A percentile compares a stretch with the other conserved stretches of the same genome.
phyloP scores from a whole-genome alignment of 768 basidiomycete species.

The Lactifluus volemus region DNA sequence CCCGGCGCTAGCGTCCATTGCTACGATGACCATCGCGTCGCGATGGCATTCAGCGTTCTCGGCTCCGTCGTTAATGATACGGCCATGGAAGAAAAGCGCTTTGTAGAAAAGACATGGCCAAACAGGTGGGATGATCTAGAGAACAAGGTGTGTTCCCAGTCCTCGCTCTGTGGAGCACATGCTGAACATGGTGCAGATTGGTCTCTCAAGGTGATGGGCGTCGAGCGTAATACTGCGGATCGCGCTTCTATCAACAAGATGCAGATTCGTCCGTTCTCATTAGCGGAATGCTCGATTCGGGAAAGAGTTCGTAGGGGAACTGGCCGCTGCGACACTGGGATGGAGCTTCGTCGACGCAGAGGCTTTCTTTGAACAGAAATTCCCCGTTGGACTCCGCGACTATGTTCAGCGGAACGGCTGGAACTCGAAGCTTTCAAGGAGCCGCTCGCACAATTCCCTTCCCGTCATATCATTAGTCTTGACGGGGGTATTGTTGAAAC shows the following conservation, averaged over 20 bases:
- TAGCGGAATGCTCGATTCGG: slow-evolving; percentile 95
- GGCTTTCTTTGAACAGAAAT: slow-evolving; percentile 56
- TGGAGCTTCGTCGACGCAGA: slow-evolving; percentile 86
- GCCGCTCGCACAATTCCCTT: slow-evolving; percentile 46
- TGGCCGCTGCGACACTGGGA: slow-evolving; percentile 64
- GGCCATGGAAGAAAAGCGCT: slow-evolving; percentile 88
- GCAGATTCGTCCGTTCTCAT: slow-evolving; percentile 57
- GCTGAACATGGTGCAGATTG: slow-evolving; percentile 53
- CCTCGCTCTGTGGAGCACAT: not conserved
- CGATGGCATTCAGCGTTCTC: slow-evolving; percentile 95
- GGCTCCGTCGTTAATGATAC: slow-evolving; percentile 65
- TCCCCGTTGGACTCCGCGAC: slow-evolving; percentile 52
- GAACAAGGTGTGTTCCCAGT: slow-evolving; percentile 61
- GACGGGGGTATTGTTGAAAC: slow-evolving; percentile 95
- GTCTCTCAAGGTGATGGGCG: slow-evolving; percentile 78
- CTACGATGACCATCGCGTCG: slow-evolving; percentile 97
- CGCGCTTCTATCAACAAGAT: slow-evolving; percentile 34
- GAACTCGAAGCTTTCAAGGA: slow-evolving; percentile 65
- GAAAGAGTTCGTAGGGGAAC: slow-evolving; percentile 84
- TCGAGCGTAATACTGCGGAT: slow-evolving; percentile 49
- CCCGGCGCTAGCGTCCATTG: slow-evolving; percentile 81
- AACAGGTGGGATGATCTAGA: slow-evolving; percentile 99
- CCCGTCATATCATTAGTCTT: slow-evolving; percentile 72
- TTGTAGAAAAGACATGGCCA: slow-evolving; percentile 99
- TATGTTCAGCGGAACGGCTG: slow-evolving; percentile 83